Conservation (phyloP, 495 filamentous ascomycete genomes). For the Thermochaetoides thermophila region DNA sequence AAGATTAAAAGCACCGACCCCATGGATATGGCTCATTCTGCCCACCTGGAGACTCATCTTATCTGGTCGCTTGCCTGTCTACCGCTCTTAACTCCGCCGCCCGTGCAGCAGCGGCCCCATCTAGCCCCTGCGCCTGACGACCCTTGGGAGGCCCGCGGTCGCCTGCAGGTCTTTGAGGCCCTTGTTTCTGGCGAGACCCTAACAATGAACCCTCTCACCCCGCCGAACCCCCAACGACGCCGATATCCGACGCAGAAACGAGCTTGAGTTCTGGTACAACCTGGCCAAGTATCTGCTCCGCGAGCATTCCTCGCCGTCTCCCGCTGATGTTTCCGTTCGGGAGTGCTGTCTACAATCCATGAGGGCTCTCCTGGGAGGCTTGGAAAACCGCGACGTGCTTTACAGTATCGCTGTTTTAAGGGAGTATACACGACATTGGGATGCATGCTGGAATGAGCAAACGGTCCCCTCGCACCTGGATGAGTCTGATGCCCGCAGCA, state of each 20-base stretch:
- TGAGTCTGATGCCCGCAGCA: conserved; percentile 54
- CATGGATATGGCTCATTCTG: conserved; percentile 44
- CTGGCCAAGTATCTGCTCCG: conserved; percentile 58
- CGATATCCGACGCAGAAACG: conserved; percentile 41
- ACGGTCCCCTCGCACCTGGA: conserved; percentile 45
- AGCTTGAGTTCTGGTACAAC: conserved; percentile 68
- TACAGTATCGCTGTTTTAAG: conserved; percentile 77
- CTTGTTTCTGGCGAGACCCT: conserved; percentile 56
- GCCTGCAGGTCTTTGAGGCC: conserved; percentile 59
- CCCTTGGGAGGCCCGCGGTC: conserved; percentile 42
- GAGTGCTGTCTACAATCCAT: conserved; percentile 47
- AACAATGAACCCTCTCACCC: conserved; percentile 39
- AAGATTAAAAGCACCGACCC: conserved; percentile 32
- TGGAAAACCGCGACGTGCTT: conserved; percentile 81
- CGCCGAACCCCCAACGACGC: conserved; percentile 28
- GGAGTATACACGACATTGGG: conserved; percentile 51
- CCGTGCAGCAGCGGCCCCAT: conserved; percentile 1
- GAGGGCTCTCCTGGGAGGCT: conserved; percentile 55
- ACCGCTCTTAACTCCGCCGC: conserved; percentile 15
- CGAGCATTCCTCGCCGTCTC: conserved; percentile 33
- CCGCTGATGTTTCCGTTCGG: conserved; percentile 34
- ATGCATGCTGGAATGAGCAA: conserved; percentile 47
- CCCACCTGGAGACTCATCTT: conserved; percentile 53
- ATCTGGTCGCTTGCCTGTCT: conserved; percentile 49
- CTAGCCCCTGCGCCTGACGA: conserved; percentile 27